phyloP scores from a whole-genome alignment of 73 alveolate genomes.

The Tetrahymena malaccensis region DNA sequence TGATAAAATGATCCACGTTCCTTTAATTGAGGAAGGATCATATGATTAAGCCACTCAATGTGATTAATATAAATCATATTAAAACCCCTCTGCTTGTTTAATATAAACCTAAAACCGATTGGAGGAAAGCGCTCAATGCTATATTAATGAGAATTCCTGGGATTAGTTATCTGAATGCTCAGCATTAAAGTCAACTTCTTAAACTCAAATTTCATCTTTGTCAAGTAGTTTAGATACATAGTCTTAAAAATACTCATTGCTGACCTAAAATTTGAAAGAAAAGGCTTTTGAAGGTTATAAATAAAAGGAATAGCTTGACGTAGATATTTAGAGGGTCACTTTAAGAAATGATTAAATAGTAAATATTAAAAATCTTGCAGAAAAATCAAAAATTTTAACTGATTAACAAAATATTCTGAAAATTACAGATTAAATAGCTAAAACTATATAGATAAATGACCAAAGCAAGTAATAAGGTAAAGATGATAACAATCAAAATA shows the following conservation, averaged over 20 bases:
- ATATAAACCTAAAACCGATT: background rate
- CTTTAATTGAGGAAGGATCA: background rate
- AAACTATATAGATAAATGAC: background rate
- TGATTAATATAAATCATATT: background rate
- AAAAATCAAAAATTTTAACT: too few relatives aligned
- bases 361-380: too few relatives aligned
- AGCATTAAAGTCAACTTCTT: background rate
- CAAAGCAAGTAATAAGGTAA: background rate
- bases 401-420: too few relatives aligned
- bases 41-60: background rate
- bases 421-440: too few relatives aligned
- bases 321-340: background rate
- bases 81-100: background rate
- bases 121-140: background rate
- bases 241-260: background rate
- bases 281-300: background rate
- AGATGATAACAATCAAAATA: background rate
- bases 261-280: background rate
- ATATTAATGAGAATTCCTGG: background rate
- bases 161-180: background rate
- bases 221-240: background rate
- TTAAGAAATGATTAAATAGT: background rate
- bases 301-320: background rate
- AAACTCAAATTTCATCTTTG: background rate
- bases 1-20: background rate